Conservation (phyloP, 148 eudicot species). For the Pharnaceum exiguum region DNA sequence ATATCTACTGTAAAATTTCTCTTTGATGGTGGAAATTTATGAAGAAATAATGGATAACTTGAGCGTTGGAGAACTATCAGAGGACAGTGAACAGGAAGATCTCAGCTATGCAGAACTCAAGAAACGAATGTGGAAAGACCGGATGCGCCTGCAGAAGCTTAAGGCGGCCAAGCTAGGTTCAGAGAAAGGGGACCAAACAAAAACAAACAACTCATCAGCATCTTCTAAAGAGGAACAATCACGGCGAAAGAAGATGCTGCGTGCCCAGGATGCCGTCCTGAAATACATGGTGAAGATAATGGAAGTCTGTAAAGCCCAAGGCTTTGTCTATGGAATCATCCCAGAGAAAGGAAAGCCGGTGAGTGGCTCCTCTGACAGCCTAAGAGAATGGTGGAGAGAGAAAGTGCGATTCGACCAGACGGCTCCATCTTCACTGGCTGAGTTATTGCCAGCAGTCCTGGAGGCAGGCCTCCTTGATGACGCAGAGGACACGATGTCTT, state of each 20-base stretch:
- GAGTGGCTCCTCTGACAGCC: conserved; percentile 33
- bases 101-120: conserved; percentile 37
- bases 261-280: conserved; percentile 53
- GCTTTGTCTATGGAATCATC: conserved; percentile 39
- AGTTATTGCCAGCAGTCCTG: conserved; percentile 9
- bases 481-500: conserved; percentile 5
- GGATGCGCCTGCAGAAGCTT: conserved; percentile 37
- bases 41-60: conserved; percentile 20
- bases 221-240: conserved; percentile 34
- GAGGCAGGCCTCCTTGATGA: not conserved
- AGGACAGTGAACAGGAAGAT: conserved; percentile 27
- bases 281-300: conserved; percentile 51
- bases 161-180: conserved; percentile 11
- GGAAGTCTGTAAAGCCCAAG: conserved; percentile 38
- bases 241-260: conserved; percentile 49
- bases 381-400: conserved; percentile 37
- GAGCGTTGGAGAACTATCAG: conserved; percentile 10
- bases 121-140: conserved; percentile 46
- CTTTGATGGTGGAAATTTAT: conserved; percentile 23
- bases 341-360: conserved; percentile 42
- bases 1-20: not conserved
- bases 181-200: not conserved
- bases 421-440: conserved; percentile 16
- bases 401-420: conserved; percentile 19
- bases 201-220: not conserved